These are phyloP conservation scores for Phlegmacium glaucopus DNA, from an alignment of 768 basidiomycete species.

Conservation along the genomic window DNA sequence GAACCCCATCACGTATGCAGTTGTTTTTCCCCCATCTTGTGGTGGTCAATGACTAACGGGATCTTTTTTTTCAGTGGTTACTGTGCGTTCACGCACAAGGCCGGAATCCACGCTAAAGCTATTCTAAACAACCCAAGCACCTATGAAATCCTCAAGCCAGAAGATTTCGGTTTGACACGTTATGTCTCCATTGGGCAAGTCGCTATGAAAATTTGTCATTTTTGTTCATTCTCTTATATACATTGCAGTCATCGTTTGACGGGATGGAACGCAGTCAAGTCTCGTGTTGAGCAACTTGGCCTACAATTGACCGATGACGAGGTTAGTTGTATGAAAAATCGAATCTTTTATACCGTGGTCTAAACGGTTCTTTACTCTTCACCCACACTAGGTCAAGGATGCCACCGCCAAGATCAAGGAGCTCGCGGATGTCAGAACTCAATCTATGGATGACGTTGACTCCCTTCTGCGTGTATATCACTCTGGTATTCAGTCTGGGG, in stretches of 20 bases:
- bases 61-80: constrained; percentile 77
- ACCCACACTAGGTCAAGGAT: constrained; percentile 76
- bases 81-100: constrained; percentile 99
- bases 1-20: constrained; percentile 83
- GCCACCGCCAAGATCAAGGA: constrained; percentile 99
- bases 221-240: neutral
- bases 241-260: constrained; percentile 80
- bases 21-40: constrained; percentile 1
- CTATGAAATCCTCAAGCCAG: constrained; percentile 98
- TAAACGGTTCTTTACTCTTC: too few species aligned
- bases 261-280: constrained; percentile 99
- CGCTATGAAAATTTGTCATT: neutral
- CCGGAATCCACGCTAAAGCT: constrained; percentile 99
- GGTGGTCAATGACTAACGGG: constrained; percentile 4
- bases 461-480: constrained; percentile 95
- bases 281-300: constrained; percentile 95
- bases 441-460: constrained; percentile 99
- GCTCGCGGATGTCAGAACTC: constrained; percentile 95
- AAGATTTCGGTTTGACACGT: constrained; percentile 96
- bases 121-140: constrained; percentile 98
- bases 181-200: constrained; percentile 94
- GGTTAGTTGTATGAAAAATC: constrained; percentile 33
- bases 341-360: too few species aligned
- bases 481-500: constrained; percentile 87
- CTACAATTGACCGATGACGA: constrained; percentile 88